phyloP scores from a whole-genome alignment of 306 rosid species.

The Gastrolobium bilobum region DNA sequence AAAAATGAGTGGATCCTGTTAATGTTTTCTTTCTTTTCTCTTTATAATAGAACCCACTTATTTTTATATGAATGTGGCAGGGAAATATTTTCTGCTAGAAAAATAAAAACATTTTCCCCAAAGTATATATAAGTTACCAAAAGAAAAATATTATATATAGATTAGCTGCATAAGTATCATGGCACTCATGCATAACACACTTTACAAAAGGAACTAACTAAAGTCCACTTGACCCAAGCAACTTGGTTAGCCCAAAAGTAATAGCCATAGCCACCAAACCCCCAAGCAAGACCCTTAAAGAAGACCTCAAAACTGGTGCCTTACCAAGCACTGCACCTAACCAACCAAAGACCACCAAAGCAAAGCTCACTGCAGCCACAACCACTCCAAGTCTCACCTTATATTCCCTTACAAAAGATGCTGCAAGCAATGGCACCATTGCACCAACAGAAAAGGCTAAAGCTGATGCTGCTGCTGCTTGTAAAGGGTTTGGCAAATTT shows the following conservation, averaged over 20 bases:
- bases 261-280: conserved; percentile 96
- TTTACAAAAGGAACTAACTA: conserved; percentile 33
- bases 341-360: conserved; percentile 82
- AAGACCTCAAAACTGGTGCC: conserved; percentile 66
- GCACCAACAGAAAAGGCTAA: conserved; percentile 88
- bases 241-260: conserved; percentile 84
- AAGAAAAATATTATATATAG: background rate
- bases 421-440: conserved; percentile 86
- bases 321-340: conserved; percentile 78
- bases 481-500: conserved; percentile 80
- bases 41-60: no score
- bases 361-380: conserved; percentile 73
- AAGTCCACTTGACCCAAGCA: conserved; percentile 80
- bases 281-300: conserved; percentile 72
- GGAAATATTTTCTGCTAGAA: no score
- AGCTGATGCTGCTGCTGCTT: conserved; percentile 92
- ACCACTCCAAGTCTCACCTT: conserved; percentile 69
- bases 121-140: background rate
- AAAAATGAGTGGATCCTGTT: no score
- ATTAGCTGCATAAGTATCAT: background rate
- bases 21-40: no score
- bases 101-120: background rate
- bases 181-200: background rate
- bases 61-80: no score
- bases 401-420: conserved; percentile 76